Conservation (phyloP, 202 grass and related monocot genomes). For the Panicum virgatum region DNA sequence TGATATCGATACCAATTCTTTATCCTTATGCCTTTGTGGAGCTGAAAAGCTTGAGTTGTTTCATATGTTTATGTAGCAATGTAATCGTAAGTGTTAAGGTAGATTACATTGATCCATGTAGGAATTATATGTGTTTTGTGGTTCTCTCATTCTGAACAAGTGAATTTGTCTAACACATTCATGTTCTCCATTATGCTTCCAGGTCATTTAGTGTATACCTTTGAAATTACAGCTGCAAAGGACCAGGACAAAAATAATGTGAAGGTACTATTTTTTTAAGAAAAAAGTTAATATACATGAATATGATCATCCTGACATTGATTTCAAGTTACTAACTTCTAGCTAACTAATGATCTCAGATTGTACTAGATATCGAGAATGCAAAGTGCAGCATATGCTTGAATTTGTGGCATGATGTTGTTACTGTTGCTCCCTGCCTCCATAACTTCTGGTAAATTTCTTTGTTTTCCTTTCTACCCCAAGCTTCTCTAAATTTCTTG, state of each 20-base stretch:
- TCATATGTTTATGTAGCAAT: slow-evolving; percentile 4
- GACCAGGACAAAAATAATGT: slow-evolving; percentile 55
- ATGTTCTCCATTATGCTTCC: slow-evolving; percentile 41
- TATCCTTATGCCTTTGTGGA: slow-evolving; percentile 11
- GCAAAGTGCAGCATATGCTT: slow-evolving; percentile 99
- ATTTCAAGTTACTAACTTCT: slow-evolving; percentile 39
- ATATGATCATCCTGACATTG: slow-evolving; percentile 4
- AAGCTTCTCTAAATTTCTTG: slow-evolving; percentile 14
- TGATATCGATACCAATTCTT: background rate
- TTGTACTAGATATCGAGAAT: slow-evolving; percentile 82
- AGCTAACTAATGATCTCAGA: slow-evolving; percentile 47
- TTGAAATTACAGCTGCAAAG: slow-evolving; percentile 61
- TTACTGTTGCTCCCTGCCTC: slow-evolving; percentile 93
- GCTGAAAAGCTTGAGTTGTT: slow-evolving; percentile 3
- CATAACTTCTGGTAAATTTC: slow-evolving; percentile 91
- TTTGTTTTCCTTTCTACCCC: slow-evolving; percentile 12
- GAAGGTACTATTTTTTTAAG: slow-evolving; percentile 49
- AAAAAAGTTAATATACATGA: slow-evolving; percentile 15
- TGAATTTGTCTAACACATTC: slow-evolving; percentile 5
- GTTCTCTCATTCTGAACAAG: background rate
- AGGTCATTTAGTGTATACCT: slow-evolving; percentile 74
- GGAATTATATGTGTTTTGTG: background rate
- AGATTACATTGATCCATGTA: background rate
- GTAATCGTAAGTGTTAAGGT: background rate
- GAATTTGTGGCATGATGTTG: slow-evolving; percentile 99